Evolutionary conservation across 306 rosid species (phyloP), one percentile per base, ranked within the genome.

Genomic region (Parietaria judaica): DNA sequence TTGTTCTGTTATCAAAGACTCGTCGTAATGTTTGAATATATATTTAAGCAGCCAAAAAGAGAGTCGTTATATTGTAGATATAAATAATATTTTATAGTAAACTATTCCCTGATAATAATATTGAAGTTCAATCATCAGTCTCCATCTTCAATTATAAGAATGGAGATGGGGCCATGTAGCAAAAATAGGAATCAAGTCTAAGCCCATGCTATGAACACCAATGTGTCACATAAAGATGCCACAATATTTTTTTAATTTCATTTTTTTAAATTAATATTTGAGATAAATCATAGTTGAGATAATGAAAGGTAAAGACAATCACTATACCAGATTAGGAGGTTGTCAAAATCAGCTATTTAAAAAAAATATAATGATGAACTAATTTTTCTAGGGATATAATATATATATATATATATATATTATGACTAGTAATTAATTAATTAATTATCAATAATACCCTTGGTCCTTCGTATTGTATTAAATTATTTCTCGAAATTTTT

Each of bases 321-420:
- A 54, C n/a, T 5, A 41, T 41, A 23, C 9, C 36, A 47, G 68
- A 59, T 72, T 77, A 64, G 81, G 78, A 77, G 81, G 69, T 13
- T 68, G 81, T 77, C 81, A 67, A 68, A 55, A 60, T 72, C 81
- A 64, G 10, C 66, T 41, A 60, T 54, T 49, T 31, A 46, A 46
- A 54, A 4, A 3, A n/a, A 55, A 23, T 23, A 1, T 23, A 23
- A 23, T 23, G 31, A 23, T 23, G 6, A 10, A n/a, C 4, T 54
- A 6, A 5, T 54, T 54, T n/a, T 54, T 11, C n/a, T 11, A 15
- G 17, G 56, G 3, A 10, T 54, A 8, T 46, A 46, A 46, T 46
- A 13, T 46, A 7, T 13, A 46, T 46, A 13, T 7, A 46, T 46
- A 23, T 23, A 23, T 23, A 23, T 23, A 23, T 23, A 23, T 23